Conservation (phyloP, 1,139 yeast genomes). For the Candida sojae region DNA sequence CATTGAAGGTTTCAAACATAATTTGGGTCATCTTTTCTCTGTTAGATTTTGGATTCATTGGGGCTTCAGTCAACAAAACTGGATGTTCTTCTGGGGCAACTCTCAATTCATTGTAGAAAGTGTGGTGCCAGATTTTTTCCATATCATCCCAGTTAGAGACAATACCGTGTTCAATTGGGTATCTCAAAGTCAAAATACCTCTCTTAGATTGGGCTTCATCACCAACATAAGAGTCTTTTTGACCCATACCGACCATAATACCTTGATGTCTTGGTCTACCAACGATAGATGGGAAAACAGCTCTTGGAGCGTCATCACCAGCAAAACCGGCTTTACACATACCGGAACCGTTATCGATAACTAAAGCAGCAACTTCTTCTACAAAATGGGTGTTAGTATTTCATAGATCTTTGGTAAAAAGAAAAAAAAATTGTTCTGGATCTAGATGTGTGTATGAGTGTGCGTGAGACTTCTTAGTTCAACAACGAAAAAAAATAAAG, state of each 20-base stretch:
- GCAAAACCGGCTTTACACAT: constrained; percentile 99
- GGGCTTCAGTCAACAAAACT: constrained; percentile 96
- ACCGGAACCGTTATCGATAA: constrained; percentile 99
- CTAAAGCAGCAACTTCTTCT: constrained; percentile 70
- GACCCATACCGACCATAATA: constrained; percentile 99
- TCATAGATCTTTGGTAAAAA: neutral
- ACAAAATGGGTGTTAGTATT: constrained; percentile 24
- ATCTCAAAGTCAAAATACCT: constrained; percentile 98
- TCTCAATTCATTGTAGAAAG: constrained; percentile 95
- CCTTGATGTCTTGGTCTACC: constrained; percentile 99
- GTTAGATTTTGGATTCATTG: constrained; percentile 98
- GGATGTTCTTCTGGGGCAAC: constrained; percentile 99
- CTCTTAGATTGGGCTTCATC: constrained; percentile 99
- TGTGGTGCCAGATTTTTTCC: constrained; percentile 99
- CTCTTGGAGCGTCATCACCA: constrained; percentile 99
- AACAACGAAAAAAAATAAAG: neutral
- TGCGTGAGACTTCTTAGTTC: neutral
- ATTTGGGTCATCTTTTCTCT: constrained; percentile 99
- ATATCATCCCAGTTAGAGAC: constrained; percentile 99
- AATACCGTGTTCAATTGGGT: constrained; percentile 99
- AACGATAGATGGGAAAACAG: constrained; percentile 99
- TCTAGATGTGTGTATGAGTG: neutral
- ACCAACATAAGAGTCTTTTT: constrained; percentile 99
- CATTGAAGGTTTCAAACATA: constrained; percentile 98
- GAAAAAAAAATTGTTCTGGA: neutral